phyloP scores from a whole-genome alignment of 208 protist genomes.

The Spongospora subterranea region DNA sequence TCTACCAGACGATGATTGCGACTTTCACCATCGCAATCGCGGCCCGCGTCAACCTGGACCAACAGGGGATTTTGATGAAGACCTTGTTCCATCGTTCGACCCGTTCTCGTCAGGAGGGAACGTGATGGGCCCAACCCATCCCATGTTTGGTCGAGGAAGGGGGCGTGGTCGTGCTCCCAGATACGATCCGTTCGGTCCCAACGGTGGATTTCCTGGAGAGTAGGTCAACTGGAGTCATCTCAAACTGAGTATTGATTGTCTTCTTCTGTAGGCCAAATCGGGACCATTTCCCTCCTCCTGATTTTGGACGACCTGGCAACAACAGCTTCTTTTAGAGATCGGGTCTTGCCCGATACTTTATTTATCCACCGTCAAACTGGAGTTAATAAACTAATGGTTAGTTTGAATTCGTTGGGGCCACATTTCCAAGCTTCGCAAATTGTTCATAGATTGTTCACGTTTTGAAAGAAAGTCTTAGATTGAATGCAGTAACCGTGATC shows the following conservation, averaged over 20 bases:
- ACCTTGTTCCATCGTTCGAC: background rate
- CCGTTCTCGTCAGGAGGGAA: background rate
- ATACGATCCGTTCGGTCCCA: conserved; percentile 46
- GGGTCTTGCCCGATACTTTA: background rate
- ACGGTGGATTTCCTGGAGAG: conserved; percentile 36
- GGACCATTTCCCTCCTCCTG: background rate
- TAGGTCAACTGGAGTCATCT: background rate
- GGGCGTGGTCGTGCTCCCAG: conserved; percentile 2
- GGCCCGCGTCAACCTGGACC: background rate
- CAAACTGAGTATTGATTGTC: background rate
- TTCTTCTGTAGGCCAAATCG: conserved; percentile 11
- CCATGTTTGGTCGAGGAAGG: conserved; percentile 1
- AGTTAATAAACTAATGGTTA: too few relatives aligned
- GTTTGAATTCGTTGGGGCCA: too few relatives aligned
- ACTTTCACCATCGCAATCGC: background rate
- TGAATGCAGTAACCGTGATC: too few relatives aligned
- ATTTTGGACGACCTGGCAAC: background rate
- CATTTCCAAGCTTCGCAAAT: too few relatives aligned
- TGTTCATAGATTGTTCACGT: too few relatives aligned
- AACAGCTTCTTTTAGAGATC: background rate
- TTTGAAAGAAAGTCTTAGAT: too few relatives aligned
- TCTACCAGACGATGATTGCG: too few relatives aligned
- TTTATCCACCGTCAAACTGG: too few relatives aligned
- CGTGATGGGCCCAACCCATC: conserved; percentile 23
- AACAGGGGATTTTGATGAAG: conserved; percentile 21